A percentile compares a stretch with the other conserved stretches of the same genome.
phyloP scores from a whole-genome alignment of 2,329 filamentous ascomycete genomes.

The Aspergillus hiratsukae region DNA sequence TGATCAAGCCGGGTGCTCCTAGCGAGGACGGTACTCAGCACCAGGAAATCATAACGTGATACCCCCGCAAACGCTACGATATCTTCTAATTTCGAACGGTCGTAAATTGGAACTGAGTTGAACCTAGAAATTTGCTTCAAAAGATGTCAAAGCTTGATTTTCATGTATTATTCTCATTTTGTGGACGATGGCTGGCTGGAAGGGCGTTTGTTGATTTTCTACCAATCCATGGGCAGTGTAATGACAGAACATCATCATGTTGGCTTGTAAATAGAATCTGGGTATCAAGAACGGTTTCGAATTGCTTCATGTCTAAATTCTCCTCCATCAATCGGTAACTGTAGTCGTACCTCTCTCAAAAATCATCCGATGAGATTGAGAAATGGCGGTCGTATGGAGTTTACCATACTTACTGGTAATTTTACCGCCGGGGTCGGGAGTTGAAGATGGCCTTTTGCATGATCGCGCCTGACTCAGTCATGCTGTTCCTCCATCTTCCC shows the following conservation, averaged over 20 bases:
- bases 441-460: background rate
- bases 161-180: conserved; percentile 23
- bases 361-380: background rate
- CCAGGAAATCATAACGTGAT: conserved; percentile 30
- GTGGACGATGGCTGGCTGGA: conserved; percentile 22
- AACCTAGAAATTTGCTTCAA: background rate
- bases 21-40: conserved; percentile 25
- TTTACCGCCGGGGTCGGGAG: conserved; percentile 3
- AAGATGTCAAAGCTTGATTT: conserved; percentile 5
- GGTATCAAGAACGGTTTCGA: conserved; percentile 12
- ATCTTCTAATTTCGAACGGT: background rate
- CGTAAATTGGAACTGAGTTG: background rate
- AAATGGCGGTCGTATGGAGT: background rate
- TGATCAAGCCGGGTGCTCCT: conserved; percentile 58
- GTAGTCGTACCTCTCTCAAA: background rate
- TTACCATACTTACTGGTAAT: background rate
- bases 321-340: background rate
- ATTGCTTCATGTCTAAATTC: conserved; percentile 1
- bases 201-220: conserved; percentile 20
- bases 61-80: background rate
- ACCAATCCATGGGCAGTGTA: conserved; percentile 9
- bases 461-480: background rate
- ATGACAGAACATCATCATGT: conserved; percentile 11
- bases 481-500: background rate
- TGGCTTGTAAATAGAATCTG: conserved; percentile 24